These are phyloP conservation scores for Aureobasidium lini DNA, from an alignment of 2,329 filamentous ascomycete species.

Conservation along the genomic window DNA sequence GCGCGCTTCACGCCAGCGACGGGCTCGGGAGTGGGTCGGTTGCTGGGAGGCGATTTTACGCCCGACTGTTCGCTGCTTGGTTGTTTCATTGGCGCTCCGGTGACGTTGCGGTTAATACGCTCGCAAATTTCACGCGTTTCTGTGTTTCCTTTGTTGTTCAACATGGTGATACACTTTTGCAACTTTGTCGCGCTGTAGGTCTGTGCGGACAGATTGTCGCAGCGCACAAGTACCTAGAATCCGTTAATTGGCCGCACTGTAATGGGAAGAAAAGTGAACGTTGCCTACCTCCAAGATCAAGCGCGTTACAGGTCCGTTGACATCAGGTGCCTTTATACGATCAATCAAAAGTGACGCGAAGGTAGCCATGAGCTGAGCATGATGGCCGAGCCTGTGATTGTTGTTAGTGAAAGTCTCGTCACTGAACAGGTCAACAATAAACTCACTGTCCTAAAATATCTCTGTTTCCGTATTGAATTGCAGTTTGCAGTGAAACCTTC, in stretches of 20 bases:
- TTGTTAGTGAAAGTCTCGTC: background rate
- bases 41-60: slow-evolving; percentile 7
- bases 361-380: slow-evolving; percentile 35
- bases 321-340: slow-evolving; percentile 38
- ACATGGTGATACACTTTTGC: slow-evolving; percentile 54
- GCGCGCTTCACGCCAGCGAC: slow-evolving; percentile 29
- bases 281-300: slow-evolving; percentile 33
- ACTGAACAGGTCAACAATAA: background rate
- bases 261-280: slow-evolving; percentile 31
- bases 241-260: slow-evolving; percentile 39
- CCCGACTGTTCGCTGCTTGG: background rate
- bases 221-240: slow-evolving; percentile 53
- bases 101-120: slow-evolving; percentile 39
- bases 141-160: slow-evolving; percentile 58
- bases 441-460: slow-evolving; percentile 39
- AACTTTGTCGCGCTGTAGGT: slow-evolving; percentile 58
- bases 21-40: slow-evolving; percentile 18
- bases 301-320: slow-evolving; percentile 34
- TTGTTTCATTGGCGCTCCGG: slow-evolving; percentile 35
- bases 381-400: slow-evolving; percentile 22
- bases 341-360: slow-evolving; percentile 44
- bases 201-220: slow-evolving; percentile 54
- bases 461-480: slow-evolving; percentile 40
- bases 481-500: slow-evolving; percentile 42
- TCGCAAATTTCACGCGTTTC: slow-evolving; percentile 56